Evolutionary conservation across 331 rosid genomes (phyloP).

Genomic region (Phaseolus coccineus): DNA sequence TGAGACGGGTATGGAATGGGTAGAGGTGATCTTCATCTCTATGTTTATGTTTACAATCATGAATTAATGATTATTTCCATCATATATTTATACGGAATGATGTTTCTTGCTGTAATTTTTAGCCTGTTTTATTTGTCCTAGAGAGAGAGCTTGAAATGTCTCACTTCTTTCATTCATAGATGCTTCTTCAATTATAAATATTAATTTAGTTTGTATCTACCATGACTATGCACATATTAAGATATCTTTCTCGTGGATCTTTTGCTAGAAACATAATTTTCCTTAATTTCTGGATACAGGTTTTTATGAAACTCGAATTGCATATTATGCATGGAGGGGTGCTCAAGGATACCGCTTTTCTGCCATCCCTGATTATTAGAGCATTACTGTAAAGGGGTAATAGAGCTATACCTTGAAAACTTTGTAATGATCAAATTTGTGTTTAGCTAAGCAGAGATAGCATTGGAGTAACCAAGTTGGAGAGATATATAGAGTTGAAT

Average conservation of each 20-base stretch:
- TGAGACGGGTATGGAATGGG: slow-evolving; percentile 27
- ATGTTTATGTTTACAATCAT: slow-evolving; percentile 16
- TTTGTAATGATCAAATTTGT: slow-evolving; percentile 9
- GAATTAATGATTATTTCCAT: not conserved
- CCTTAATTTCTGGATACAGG: slow-evolving; percentile 60
- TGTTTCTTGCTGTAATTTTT: slow-evolving; percentile 15
- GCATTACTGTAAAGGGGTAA: not conserved
- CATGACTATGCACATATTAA: not conserved
- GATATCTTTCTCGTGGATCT: slow-evolving; percentile 31
- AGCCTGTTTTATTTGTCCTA: not conserved
- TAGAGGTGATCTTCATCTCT: slow-evolving; percentile 1
- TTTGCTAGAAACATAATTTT: slow-evolving; percentile 21
- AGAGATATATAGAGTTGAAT: too few relatives aligned
- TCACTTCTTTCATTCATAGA: slow-evolving; percentile 26
- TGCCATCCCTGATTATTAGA: slow-evolving; percentile 90
- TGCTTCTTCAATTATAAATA: slow-evolving; percentile 18
- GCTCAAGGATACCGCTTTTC: slow-evolving; percentile 84
- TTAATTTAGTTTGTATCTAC: slow-evolving; percentile 14
- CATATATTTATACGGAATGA: not conserved
- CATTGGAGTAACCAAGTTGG: too few relatives aligned
- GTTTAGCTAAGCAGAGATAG: too few relatives aligned
- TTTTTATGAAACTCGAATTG: slow-evolving; percentile 91
- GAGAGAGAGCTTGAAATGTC: not conserved
- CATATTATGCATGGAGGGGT: slow-evolving; percentile 97
- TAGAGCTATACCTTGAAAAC: slow-evolving; percentile 18